Evolutionary conservation across 345 rosid genomes (phyloP), one percentile per base, ranked within the genome.

Genomic region (Salix suchowensis): DNA sequence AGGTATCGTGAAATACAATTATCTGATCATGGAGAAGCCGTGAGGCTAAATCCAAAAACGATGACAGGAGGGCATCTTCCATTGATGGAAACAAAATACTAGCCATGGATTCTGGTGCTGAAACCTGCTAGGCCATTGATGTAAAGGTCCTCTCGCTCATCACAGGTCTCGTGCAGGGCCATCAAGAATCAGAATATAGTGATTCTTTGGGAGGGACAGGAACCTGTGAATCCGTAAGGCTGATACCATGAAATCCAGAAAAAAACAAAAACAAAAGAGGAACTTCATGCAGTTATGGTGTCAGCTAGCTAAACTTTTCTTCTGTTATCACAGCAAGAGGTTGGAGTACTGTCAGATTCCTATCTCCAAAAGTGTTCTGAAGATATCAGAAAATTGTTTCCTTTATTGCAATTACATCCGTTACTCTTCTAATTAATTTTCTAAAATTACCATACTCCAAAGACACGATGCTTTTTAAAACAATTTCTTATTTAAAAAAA

Each of bases 131-230:
- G 24, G 42, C 81, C 85, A 70, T 83, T 68, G 61, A 72, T 70
- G 81, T 83, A 79, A 83, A 80, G 78, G 30, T 72, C 67, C n/a
- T 9, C 36, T 30, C 23, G 2, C 23, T 34, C 26, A 50, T 73
- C 71, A 4, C 64, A 52, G n/a, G 15, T 30, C 69, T 36, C 3
- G 26, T 58, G 6, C 26, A 14, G 70, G 50, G 18, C 73, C n/a
- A 52, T 36, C 60, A 74, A 72, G 83, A 81, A 85, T 83, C 85
- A 76, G 86, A 82, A 76, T 58, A 82, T 36, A 2, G 15, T 73
- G 68, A 67, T 67, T 44, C 15, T 65, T 77, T 16, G 58, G 50
- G 32, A 32, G 72, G 69, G 74, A 60, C 68, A 37, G 50, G 34
- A 44, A 16, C 69, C 19, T 42, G 65, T 67, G 36, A 62, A 28